Percentiles rank a stretch among this genome's conserved stretches.
phyloP scores from a whole-genome alignment of 495 filamentous ascomycete species.

The Penicillium diatomitis region DNA sequence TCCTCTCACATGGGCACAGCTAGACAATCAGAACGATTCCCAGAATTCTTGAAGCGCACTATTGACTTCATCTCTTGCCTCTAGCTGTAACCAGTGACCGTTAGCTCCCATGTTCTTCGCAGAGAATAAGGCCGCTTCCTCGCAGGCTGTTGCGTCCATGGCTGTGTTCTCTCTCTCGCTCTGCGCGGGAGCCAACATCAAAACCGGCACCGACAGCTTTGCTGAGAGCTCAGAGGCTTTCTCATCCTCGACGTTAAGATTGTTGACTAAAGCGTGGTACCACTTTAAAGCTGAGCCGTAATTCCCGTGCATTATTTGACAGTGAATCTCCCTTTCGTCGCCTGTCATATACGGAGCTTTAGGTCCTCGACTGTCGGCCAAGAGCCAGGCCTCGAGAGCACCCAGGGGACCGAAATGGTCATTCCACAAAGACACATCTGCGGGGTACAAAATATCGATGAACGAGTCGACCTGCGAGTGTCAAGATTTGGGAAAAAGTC shows the following conservation, averaged over 20 bases:
- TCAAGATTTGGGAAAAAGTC: too few relatives aligned
- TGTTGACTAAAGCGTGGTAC: slow-evolving; percentile 21
- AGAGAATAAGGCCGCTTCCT: slow-evolving; percentile 11
- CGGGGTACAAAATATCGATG: slow-evolving; percentile 19
- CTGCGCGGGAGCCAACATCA: slow-evolving; percentile 9
- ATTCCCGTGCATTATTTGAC: slow-evolving; percentile 18
- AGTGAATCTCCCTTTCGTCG: slow-evolving; percentile 13
- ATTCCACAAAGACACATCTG: slow-evolving; percentile 9
- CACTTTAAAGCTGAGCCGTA: slow-evolving; percentile 19
- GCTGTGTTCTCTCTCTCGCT: slow-evolving; percentile 5
- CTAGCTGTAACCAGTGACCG: slow-evolving; percentile 25
- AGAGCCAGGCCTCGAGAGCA: slow-evolving; percentile 16
- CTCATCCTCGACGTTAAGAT: slow-evolving; percentile 22
- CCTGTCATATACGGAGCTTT: slow-evolving; percentile 15
- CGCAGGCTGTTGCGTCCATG: slow-evolving; percentile 8
- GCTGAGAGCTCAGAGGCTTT: slow-evolving; percentile 2
- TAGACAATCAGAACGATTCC: too few relatives aligned
- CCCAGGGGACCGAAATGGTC: slow-evolving; percentile 14
- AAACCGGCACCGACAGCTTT: slow-evolving; percentile 7
- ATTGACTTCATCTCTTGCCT: slow-evolving; percentile 30
- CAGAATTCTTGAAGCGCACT: slow-evolving; percentile 28
- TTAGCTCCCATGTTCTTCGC: slow-evolving; percentile 11
- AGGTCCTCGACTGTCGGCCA: slow-evolving; percentile 6
- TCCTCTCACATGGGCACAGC: too few relatives aligned
- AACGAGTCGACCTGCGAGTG: slow-evolving; percentile 14